Evolutionary conservation across 805 yeast genomes (phyloP).

Genomic region (Zygoascus bituminiphila): DNA sequence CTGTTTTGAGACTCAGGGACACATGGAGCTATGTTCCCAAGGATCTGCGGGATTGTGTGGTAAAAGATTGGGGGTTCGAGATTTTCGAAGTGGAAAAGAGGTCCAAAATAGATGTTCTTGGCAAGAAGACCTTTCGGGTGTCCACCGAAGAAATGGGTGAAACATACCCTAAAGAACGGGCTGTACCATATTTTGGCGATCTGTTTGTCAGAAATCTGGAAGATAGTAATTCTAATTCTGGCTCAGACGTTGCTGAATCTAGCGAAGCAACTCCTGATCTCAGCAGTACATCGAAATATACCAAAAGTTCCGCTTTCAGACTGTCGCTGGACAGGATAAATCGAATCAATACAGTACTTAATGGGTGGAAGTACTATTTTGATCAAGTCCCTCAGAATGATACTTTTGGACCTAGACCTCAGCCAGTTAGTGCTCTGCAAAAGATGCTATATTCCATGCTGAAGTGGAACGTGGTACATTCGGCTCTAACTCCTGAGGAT

Average conservation of each 20-base stretch:
- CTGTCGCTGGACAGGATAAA: slow-evolving; percentile 60
- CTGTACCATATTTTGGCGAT: slow-evolving; percentile 89
- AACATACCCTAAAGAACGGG: slow-evolving; percentile 63
- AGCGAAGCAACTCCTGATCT: not conserved
- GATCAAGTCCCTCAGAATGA: slow-evolving; percentile 39
- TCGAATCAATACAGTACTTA: slow-evolving; percentile 62
- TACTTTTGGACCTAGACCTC: slow-evolving; percentile 23
- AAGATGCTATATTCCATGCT: slow-evolving; percentile 39
- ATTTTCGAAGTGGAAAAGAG: slow-evolving; percentile 80
- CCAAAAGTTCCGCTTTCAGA: slow-evolving; percentile 31
- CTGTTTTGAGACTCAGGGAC: slow-evolving; percentile 61
- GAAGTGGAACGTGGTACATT: slow-evolving; percentile 32
- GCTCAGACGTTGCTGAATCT: not conserved
- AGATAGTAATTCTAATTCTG: not conserved
- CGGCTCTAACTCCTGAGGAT: slow-evolving; percentile 35
- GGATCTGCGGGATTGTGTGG: slow-evolving; percentile 48
- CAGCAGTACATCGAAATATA: not conserved
- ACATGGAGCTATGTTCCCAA: slow-evolving; percentile 70
- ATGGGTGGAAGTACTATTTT: slow-evolving; percentile 74
- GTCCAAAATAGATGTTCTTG: slow-evolving; percentile 48
- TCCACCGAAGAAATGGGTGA: slow-evolving; percentile 74
- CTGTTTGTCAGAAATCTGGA: slow-evolving; percentile 41
- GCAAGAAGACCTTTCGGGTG: slow-evolving; percentile 34
- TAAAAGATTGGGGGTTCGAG: slow-evolving; percentile 88
- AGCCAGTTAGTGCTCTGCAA: slow-evolving; percentile 30